Conservation (phyloP, 208 protist species). For the Acanthamoeba culbertsoni region DNA sequence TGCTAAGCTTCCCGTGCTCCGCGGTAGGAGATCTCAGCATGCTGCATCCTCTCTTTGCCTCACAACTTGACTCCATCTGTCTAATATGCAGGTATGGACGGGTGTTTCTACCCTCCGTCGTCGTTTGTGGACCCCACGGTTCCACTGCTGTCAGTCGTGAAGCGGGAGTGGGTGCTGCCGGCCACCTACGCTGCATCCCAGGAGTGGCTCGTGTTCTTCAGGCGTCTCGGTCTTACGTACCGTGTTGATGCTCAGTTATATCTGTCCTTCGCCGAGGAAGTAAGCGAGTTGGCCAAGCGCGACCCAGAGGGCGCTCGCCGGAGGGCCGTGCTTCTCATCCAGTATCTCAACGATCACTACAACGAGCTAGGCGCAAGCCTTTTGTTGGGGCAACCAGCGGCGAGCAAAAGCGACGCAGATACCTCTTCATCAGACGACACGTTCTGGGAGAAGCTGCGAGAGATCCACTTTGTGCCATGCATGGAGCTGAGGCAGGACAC, state of each 20-base stretch:
- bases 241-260: not conserved
- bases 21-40: not conserved
- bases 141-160: not conserved
- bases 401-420: not conserved
- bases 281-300: not conserved
- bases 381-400: not conserved
- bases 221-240: not conserved
- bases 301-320: not conserved
- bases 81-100: not conserved
- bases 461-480: slow-evolving; percentile 39
- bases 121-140: not conserved
- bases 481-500: slow-evolving; percentile 26
- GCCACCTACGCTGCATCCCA: not conserved
- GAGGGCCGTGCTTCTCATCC: not conserved
- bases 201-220: slow-evolving; percentile 37
- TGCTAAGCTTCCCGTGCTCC: not conserved
- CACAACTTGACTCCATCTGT: not conserved
- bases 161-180: not conserved
- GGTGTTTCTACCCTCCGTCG: not conserved
- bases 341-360: slow-evolving; percentile 31
- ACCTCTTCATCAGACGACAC: not conserved
- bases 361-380: not conserved
- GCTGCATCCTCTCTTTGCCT: not conserved
- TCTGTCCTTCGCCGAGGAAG: not conserved
- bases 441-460: slow-evolving; percentile 38